Conservation (phyloP, 2,329 filamentous ascomycete genomes). For the Alternaria arbusti region DNA sequence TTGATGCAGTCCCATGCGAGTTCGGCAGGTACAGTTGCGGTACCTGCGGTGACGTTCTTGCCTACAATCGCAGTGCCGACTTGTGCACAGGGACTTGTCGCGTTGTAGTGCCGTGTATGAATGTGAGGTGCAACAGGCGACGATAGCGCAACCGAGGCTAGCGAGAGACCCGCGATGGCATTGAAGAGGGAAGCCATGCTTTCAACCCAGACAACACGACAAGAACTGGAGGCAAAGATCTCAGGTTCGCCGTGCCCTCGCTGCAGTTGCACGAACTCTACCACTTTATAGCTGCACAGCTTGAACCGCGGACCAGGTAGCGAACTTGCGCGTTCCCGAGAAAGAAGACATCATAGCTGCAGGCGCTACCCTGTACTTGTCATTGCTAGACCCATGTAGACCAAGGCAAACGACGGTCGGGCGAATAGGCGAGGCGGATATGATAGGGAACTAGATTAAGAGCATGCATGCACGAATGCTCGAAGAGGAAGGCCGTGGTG, state of each 20-base stretch:
- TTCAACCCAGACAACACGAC: not conserved
- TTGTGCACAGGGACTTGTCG: conserved; percentile 40
- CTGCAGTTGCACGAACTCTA: not conserved
- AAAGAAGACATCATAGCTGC: conserved; percentile 26
- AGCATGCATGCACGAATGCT: conserved; percentile 10
- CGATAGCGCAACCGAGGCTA: conserved; percentile 35
- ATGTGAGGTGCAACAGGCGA: conserved; percentile 31
- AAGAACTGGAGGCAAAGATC: not conserved
- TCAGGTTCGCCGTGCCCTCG: not conserved
- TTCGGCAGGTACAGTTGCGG: conserved; percentile 51
- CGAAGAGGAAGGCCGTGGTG: not conserved
- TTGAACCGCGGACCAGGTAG: conserved; percentile 11
- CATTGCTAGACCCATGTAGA: conserved; percentile 15
- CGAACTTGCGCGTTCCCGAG: conserved; percentile 1
- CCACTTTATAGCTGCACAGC: conserved; percentile 17
- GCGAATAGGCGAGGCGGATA: conserved; percentile 18
- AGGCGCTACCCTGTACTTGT: conserved; percentile 7
- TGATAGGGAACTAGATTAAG: conserved; percentile 15
- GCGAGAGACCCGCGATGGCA: conserved; percentile 29
- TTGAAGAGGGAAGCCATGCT: conserved; percentile 36
- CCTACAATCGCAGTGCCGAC: conserved; percentile 37
- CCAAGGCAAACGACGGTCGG: conserved; percentile 10
- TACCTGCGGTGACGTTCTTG: conserved; percentile 27
- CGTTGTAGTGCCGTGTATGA: conserved; percentile 34
- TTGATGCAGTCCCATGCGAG: conserved; percentile 56